A percentile compares a stretch with the other conserved stretches of the same genome.
Evolutionary conservation across 2,329 filamentous ascomycete genomes (phyloP).

Genomic region (Blastomyces emzantsi): DNA sequence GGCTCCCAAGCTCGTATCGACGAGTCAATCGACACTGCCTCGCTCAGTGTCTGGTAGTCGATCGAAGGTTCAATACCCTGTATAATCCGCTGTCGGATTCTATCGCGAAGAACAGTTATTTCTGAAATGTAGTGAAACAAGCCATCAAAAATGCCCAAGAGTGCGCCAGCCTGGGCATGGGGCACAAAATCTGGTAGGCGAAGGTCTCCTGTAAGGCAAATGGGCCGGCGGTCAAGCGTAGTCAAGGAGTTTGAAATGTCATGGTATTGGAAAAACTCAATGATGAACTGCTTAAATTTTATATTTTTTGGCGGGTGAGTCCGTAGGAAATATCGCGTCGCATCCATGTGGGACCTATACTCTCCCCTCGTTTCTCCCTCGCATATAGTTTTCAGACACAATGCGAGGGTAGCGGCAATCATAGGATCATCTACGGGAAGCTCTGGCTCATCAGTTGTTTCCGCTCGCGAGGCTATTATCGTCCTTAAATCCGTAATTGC

Average conservation of each 20-base stretch:
- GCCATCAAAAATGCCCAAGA: conserved; percentile 74
- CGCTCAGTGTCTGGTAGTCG: conserved; percentile 62
- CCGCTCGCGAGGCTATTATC: conserved; percentile 27
- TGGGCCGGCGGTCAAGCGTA: conserved; percentile 44
- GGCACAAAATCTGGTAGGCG: conserved; percentile 47
- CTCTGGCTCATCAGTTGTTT: conserved; percentile 23
- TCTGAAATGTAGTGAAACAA: conserved; percentile 69
- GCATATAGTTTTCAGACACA: conserved; percentile 53
- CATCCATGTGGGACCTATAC: conserved; percentile 70
- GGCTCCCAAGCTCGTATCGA: conserved; percentile 68
- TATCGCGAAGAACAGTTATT: conserved; percentile 68
- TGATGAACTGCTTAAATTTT: conserved; percentile 61
- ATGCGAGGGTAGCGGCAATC: conserved; percentile 51
- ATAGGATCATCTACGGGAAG: conserved; percentile 48
- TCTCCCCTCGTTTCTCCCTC: conserved; percentile 55
- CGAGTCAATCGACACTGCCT: conserved; percentile 65
- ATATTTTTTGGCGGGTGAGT: conserved; percentile 52
- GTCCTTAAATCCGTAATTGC: conserved; percentile 34
- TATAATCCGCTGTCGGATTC: conserved; percentile 59
- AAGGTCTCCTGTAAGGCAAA: conserved; percentile 47
- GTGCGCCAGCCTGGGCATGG: conserved; percentile 47
- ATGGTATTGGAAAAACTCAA: conserved; percentile 79
- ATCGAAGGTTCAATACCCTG: conserved; percentile 56
- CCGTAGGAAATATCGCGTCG: conserved; percentile 63
- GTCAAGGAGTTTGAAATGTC: conserved; percentile 52